phyloP scores from a whole-genome alignment of 2,329 filamentous ascomycete genomes.

The Colletotrichum sp. region DNA sequence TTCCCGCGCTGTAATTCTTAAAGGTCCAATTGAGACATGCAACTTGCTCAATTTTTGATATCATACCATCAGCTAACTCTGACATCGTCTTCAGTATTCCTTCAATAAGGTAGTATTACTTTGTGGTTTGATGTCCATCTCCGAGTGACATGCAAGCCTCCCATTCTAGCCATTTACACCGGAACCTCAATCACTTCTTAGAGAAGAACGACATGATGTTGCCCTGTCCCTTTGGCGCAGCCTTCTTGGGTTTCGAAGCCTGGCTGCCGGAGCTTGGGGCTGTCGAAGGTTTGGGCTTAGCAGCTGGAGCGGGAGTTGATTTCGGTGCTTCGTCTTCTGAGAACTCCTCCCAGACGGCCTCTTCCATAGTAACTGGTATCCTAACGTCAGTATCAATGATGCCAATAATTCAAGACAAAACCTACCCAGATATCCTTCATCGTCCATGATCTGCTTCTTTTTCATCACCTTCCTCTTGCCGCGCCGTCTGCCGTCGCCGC shows the following conservation, averaged over 20 bases:
- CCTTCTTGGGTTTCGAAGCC: constrained; percentile 58
- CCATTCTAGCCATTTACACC: background rate
- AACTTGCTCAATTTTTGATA: background rate
- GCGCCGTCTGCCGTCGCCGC: constrained; percentile 67
- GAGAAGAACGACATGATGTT: constrained; percentile 93
- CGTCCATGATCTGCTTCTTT: constrained; percentile 86
- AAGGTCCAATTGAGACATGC: background rate
- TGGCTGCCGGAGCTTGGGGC: constrained; percentile 51
- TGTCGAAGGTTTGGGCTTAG: constrained; percentile 52
- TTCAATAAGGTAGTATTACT: background rate
- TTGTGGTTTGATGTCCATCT: background rate
- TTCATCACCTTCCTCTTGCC: constrained; percentile 83
- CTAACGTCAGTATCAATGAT: constrained; percentile 1
- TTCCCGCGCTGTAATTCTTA: background rate
- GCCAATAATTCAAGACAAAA: constrained; percentile 10
- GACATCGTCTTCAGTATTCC: background rate
- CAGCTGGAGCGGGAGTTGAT: constrained; percentile 39
- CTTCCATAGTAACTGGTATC: constrained; percentile 78
- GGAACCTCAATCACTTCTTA: constrained; percentile 67
- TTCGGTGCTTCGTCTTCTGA: constrained; percentile 80
- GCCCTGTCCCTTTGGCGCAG: constrained; percentile 69
- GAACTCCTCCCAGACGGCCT: constrained; percentile 88
- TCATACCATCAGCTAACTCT: background rate
- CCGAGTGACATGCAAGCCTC: background rate
- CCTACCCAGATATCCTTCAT: constrained; percentile 87